Percentiles rank a stretch among this genome's conserved stretches.
These are phyloP conservation scores for Whalleya microplaca DNA, from an alignment of 2,329 filamentous ascomycete species.

Conservation along the genomic window DNA sequence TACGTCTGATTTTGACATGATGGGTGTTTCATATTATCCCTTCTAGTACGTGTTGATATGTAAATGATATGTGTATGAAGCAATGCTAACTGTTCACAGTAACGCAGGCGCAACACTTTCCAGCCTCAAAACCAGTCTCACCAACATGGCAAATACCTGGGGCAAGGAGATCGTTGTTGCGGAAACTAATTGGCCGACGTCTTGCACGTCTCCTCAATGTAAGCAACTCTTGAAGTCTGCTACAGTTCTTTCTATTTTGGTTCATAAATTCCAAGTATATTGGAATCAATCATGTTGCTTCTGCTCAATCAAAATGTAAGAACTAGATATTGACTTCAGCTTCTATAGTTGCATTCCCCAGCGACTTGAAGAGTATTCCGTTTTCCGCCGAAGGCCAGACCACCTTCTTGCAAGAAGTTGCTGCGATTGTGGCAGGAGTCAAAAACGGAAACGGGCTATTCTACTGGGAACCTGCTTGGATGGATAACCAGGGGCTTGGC, in stretches of 20 bases:
- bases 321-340: background rate
- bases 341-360: conserved; percentile 54
- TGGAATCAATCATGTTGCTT: background rate
- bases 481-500: conserved; percentile 66
- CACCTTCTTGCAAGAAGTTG: conserved; percentile 63
- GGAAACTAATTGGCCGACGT: conserved; percentile 71
- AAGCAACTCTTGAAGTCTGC: background rate
- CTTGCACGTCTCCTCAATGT: conserved; percentile 54
- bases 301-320: background rate
- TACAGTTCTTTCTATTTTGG: background rate
- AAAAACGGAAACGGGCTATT: conserved; percentile 63
- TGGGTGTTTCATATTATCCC: conserved; percentile 75
- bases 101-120: conserved; percentile 60
- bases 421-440: conserved; percentile 56
- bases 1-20: conserved; percentile 66
- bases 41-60: conserved; percentile 55
- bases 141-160: conserved; percentile 63
- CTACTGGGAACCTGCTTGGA: conserved; percentile 77
- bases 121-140: conserved; percentile 57
- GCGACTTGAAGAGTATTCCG: conserved; percentile 62
- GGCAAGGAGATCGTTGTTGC: conserved; percentile 70
- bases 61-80: background rate
- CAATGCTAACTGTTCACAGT: conserved; percentile 28
- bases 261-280: background rate
- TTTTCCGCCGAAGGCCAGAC: conserved; percentile 66